A percentile compares a stretch with the other conserved stretches of the same genome.
Evolutionary conservation across 2,329 filamentous ascomycete species (phyloP).

Genomic region (Cadophora sp.): DNA sequence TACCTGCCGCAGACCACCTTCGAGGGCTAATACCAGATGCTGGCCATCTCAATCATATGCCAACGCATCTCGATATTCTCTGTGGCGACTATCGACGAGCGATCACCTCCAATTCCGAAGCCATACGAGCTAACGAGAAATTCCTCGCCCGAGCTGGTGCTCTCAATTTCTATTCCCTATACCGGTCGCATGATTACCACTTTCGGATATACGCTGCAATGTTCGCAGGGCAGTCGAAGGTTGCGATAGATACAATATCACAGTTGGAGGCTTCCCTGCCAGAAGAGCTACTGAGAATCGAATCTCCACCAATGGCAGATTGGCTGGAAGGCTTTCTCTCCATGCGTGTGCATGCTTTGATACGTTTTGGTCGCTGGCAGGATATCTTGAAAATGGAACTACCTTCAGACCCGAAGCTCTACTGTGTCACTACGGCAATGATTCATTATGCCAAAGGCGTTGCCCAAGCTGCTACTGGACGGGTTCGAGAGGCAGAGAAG

Average conservation of each 20-base stretch:
- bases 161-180: conserved; percentile 78
- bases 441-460: conserved; percentile 72
- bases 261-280: conserved; percentile 68
- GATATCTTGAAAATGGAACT: conserved; percentile 64
- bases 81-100: conserved; percentile 73
- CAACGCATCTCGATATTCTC: conserved; percentile 76
- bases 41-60: conserved; percentile 79
- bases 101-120: conserved; percentile 70
- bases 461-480: conserved; percentile 65
- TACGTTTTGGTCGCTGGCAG: conserved; percentile 78
- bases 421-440: conserved; percentile 74
- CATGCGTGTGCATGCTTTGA: conserved; percentile 71
- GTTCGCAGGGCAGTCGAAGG: conserved; percentile 70
- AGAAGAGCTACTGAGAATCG: conserved; percentile 65
- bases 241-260: conserved; percentile 66
- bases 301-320: conserved; percentile 78
- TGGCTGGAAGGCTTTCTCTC: conserved; percentile 77
- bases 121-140: conserved; percentile 71
- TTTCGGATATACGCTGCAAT: conserved; percentile 80
- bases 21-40: conserved; percentile 71
- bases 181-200: conserved; percentile 77
- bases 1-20: conserved; percentile 66
- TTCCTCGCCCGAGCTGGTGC: conserved; percentile 65
- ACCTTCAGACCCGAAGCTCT: conserved; percentile 65
- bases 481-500: conserved; percentile 59